Evolutionary conservation across 768 basidiomycete genomes (phyloP).

Genomic region (Mycena rosella): DNA sequence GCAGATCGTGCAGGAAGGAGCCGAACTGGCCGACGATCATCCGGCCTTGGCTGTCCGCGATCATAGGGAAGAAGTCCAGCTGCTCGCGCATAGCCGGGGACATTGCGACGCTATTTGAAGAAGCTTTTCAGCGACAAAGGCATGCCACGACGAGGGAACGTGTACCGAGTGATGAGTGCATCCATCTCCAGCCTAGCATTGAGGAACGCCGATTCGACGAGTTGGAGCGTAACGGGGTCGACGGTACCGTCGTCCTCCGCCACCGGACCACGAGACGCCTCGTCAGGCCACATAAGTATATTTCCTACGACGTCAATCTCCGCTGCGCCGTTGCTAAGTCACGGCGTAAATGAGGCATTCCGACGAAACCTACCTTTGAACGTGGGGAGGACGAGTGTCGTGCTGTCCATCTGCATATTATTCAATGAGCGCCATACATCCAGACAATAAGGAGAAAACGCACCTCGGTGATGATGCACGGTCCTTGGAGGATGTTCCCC

Average conservation of each 20-base stretch:
- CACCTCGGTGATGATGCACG: constrained; percentile 25
- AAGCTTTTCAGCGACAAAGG: too few relatives aligned
- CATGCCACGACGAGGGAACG: not conserved
- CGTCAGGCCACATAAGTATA: constrained; percentile 30
- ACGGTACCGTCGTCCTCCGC: constrained; percentile 14
- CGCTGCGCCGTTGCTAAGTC: not conserved
- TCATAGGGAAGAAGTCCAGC: constrained; percentile 9
- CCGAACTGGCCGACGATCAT: constrained; percentile 35
- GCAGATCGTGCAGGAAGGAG: constrained; percentile 33
- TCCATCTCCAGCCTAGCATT: constrained; percentile 38
- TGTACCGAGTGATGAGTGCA: constrained; percentile 27
- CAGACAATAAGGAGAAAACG: not conserved
- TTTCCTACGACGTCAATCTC: constrained; percentile 35
- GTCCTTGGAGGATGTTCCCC: constrained; percentile 27
- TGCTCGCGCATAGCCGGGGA: constrained; percentile 31
- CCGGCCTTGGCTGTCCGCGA: not conserved
- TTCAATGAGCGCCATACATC: not conserved
- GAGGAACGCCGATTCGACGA: constrained; percentile 32
- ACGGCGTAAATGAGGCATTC: not conserved
- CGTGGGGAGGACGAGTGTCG: constrained; percentile 27
- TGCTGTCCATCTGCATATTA: constrained; percentile 27
- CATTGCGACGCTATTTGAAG: constrained; percentile 4
- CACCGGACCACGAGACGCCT: not conserved
- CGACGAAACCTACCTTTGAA: constrained; percentile 1
- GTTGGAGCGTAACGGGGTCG: constrained; percentile 29